Evolutionary conservation across 2,329 filamentous ascomycete species (phyloP).

Genomic region (Atkinsonella texensis): DNA sequence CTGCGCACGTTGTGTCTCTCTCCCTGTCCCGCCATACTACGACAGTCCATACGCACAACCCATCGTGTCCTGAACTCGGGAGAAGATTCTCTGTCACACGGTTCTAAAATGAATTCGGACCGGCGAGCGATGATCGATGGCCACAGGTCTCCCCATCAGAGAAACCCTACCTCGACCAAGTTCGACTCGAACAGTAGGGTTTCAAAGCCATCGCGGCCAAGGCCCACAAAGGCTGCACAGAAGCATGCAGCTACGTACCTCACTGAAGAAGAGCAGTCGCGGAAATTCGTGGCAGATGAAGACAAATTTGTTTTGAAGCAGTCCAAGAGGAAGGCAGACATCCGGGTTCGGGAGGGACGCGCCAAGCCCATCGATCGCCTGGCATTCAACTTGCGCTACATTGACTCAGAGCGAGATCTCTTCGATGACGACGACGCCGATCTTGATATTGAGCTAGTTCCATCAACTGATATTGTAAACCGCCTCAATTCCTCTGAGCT

Average conservation of each 20-base stretch:
- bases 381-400: slow-evolving; percentile 77
- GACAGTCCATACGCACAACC: not conserved
- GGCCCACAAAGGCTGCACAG: slow-evolving; percentile 15
- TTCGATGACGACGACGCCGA: slow-evolving; percentile 79
- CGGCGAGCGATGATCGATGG: slow-evolving; percentile 42
- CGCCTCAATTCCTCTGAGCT: slow-evolving; percentile 56
- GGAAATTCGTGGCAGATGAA: slow-evolving; percentile 83
- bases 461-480: slow-evolving; percentile 72
- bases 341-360: slow-evolving; percentile 81
- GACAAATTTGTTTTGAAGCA: slow-evolving; percentile 94
- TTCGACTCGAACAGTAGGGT: slow-evolving; percentile 44
- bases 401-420: slow-evolving; percentile 72
- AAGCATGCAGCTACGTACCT: slow-evolving; percentile 32
- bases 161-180: slow-evolving; percentile 43
- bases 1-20: no score
- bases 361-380: slow-evolving; percentile 91
- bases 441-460: slow-evolving; percentile 58
- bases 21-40: no score
- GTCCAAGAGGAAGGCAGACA: slow-evolving; percentile 94
- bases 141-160: slow-evolving; percentile 28
- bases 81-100: not conserved
- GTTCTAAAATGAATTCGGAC: slow-evolving; percentile 37
- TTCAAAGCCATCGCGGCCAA: slow-evolving; percentile 34
- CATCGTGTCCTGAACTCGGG: not conserved
- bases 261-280: slow-evolving; percentile 65